phyloP scores from a whole-genome alignment of 805 yeast species.

The Candida railenensis region DNA sequence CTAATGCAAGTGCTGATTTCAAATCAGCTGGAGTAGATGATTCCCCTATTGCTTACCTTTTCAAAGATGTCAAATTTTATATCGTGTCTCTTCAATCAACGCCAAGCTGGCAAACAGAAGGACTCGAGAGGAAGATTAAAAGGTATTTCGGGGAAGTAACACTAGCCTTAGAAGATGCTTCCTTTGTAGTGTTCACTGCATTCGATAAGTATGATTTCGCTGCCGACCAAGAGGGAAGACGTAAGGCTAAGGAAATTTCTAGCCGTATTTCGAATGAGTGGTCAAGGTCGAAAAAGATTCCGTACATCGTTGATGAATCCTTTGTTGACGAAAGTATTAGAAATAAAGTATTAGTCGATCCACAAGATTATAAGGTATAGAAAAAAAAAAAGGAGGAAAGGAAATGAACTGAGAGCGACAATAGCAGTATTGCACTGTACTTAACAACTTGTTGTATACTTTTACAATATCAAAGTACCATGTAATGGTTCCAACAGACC shows the following conservation, averaged over 20 bases:
- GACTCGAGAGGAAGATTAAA: conserved; percentile 26
- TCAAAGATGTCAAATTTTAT: conserved; percentile 32
- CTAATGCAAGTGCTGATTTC: conserved; percentile 11
- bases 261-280: conserved; percentile 12
- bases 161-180: conserved; percentile 22
- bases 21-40: conserved; percentile 4
- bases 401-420: background rate
- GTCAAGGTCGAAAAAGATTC: conserved; percentile 17
- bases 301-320: conserved; percentile 31
- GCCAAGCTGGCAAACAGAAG: conserved; percentile 8
- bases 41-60: conserved; percentile 28
- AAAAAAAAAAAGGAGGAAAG: background rate
- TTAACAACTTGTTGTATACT: too few relatives aligned
- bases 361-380: conserved; percentile 24
- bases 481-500: too few relatives aligned
- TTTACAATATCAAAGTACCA: too few relatives aligned
- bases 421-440: background rate
- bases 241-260: conserved; percentile 14
- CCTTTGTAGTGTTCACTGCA: conserved; percentile 32
- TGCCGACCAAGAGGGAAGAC: conserved; percentile 4
- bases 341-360: conserved; percentile 24
- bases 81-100: conserved; percentile 17
- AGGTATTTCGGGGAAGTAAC: conserved; percentile 45
- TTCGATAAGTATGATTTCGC: conserved; percentile 8
- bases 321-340: conserved; percentile 33